phyloP scores from a whole-genome alignment of 2,329 filamentous ascomycete species.

The Penicillium verrucosum region DNA sequence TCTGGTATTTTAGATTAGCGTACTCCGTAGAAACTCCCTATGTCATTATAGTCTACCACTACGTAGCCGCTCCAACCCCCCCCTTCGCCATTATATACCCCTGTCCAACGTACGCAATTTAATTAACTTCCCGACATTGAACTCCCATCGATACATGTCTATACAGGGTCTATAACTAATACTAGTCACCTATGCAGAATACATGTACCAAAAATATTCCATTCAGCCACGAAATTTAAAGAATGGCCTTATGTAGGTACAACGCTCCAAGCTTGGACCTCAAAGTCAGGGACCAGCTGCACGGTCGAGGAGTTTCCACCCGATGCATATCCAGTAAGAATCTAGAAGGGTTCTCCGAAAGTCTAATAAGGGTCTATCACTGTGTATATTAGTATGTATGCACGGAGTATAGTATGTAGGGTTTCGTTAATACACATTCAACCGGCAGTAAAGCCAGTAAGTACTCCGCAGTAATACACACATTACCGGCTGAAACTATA shows the following conservation, averaged over 20 bases:
- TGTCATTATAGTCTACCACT: background rate
- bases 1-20: background rate
- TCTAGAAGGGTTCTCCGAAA: background rate
- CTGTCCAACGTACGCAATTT: background rate
- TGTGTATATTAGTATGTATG: too few relatives aligned
- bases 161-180: background rate
- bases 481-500: background rate
- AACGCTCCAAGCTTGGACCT: background rate
- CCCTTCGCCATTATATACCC: background rate
- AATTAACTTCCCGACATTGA: background rate
- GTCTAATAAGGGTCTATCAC: background rate
- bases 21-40: background rate
- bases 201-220: background rate
- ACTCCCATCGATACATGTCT: background rate
- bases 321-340: background rate
- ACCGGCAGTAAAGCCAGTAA: background rate
- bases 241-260: background rate
- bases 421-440: background rate
- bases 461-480: background rate
- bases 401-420: too few relatives aligned
- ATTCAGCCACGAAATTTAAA: background rate
- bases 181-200: background rate
- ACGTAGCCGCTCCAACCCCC: background rate
- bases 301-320: background rate
- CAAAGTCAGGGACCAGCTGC: background rate